These are phyloP conservation scores for Diaporthe sp. DNA, from an alignment of 2,329 filamentous ascomycete genomes.

Conservation along the genomic window DNA sequence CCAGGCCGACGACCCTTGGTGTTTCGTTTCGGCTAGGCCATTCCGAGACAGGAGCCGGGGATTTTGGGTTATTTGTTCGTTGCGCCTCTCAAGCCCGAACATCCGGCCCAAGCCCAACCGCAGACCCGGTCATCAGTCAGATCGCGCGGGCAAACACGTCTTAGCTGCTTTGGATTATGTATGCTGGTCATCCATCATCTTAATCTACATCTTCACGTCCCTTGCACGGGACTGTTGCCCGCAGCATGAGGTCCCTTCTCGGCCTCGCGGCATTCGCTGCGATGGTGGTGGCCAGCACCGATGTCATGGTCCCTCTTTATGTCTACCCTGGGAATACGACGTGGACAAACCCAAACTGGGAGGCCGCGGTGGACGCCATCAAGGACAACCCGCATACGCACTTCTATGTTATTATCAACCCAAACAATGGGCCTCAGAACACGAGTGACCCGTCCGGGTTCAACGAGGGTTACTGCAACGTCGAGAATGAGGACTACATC, in stretches of 20 bases:
- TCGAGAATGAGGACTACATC: conserved; percentile 38
- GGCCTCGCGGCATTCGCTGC: conserved; percentile 37
- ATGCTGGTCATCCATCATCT: neutral
- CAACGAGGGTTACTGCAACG: conserved; percentile 41
- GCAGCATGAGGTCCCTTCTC: conserved; percentile 31
- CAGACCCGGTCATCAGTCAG: neutral
- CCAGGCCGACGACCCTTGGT: neutral
- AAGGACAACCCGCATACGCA: conserved; percentile 37
- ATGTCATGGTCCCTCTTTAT: conserved; percentile 41
- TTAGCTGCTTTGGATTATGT: neutral
- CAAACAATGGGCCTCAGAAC: conserved; percentile 42
- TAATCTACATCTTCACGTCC: neutral
- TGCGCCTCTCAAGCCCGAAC: neutral
- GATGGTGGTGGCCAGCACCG: conserved; percentile 31
- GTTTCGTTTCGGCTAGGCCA: conserved; percentile 4
- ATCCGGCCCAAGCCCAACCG: neutral
- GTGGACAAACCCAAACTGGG: conserved; percentile 42
- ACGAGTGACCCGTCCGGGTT: conserved; percentile 36
- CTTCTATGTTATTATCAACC: conserved; percentile 43
- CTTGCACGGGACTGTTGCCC: neutral
- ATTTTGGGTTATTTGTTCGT: neutral
- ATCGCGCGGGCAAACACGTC: neutral
- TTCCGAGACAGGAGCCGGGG: conserved; percentile 4
- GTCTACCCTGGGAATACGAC: conserved; percentile 39
- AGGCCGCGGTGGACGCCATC: conserved; percentile 40